Base-by-base conservation (phyloP, 2,329 filamentous ascomycete genomes). In the Venturia asperata region DNA sequence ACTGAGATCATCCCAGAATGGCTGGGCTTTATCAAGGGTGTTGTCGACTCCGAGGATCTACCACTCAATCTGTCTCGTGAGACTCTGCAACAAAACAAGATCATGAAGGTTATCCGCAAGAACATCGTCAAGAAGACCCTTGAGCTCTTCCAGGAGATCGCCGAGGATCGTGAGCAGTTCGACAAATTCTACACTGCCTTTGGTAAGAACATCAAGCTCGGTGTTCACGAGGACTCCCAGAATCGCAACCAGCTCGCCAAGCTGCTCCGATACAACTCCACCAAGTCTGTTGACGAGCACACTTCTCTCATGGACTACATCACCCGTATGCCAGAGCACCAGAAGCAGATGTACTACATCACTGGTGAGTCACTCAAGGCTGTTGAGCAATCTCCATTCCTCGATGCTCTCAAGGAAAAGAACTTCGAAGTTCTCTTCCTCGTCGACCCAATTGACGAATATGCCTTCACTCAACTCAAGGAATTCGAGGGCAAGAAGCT, bases 91-190 rank as follows among this genome's bases (percentile, higher is more conserved):
- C 94, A 97, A 86, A 99, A 97, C 90, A 97, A 97, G 92, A 99
- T 99, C 86, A 97, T 97, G 94, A 97, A 97, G 90, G 94, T 97
- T 80, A 97, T 97, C 87, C 96, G 95, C 88, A 99, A 99, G 92
- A 99, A 99, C 89, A 96, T 99, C 71, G 92, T 99, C 86, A 99
- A 97, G 92, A 99, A 99, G 91, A 91, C 91, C 70, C 91, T 99
- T 71, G 94, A 99, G 86, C 91, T 99, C 79, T 99, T 99, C 89
- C 87, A 87, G 75, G 94, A 99, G 85, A 99, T 99, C 70, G 88
- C 94, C 67, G 94, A 99, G 86, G 94, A 99, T 83, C 96, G 96
- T 82, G 94, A 99, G 87, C 91, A 97, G 81, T 99, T 99, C 79
- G 94, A 99, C 88, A 99, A 99, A 88, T 99, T 99, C 89, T 99